Evolutionary conservation across 495 filamentous ascomycete species (phyloP), one percentile per base, ranked within the genome.

Genomic region (Penicillium cinerascens): DNA sequence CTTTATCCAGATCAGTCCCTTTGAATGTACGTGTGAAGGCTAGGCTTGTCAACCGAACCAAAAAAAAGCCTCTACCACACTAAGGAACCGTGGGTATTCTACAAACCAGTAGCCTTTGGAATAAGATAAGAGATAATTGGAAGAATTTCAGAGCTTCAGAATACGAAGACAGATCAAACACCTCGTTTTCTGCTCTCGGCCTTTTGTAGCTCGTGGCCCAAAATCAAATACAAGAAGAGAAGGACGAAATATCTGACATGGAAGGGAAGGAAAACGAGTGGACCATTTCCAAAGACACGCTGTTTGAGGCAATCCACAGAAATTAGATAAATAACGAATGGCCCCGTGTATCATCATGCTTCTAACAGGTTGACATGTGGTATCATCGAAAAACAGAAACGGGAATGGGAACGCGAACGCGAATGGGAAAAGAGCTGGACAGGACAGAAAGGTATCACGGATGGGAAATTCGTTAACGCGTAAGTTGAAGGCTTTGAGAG

Each of bases 341-440:
- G 55, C 54, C n/a, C 63, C 56, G 57, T 70, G 60, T 69, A 59
- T 59, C 42, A 58, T 59, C 51, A 60, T 59, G 55, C 58, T 60
- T 68, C 65, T 68, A 66, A 65, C 62, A 62, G 49, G 50, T 46
- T 51, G 54, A 61, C 60, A 61, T 56, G 48, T 69, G 66, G 66
- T 69, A 69, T 69, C 66, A 65, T 67, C 47, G 51, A 65, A 52
- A 44, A 58, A 51, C 41, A 45, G 36, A 26, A 43, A 49, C 21
- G 45, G 47, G 44, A 25, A 52, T 44, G 44, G 39, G 37, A 44
- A 56, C 45, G 35, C 48, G 50, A 59, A 61, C 54, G 49, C 37
- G 52, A 39, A 50, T 37, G 15, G 36, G 37, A 51, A 57, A 6
- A 47, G 43, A 47, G 15, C 46, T 40, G 35, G 36, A 26, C n/a